Percentiles rank a stretch among this genome's conserved stretches.
Evolutionary conservation across 2,329 filamentous ascomycete genomes (phyloP).

Genomic region (Pseudocercospora fijiensis): DNA sequence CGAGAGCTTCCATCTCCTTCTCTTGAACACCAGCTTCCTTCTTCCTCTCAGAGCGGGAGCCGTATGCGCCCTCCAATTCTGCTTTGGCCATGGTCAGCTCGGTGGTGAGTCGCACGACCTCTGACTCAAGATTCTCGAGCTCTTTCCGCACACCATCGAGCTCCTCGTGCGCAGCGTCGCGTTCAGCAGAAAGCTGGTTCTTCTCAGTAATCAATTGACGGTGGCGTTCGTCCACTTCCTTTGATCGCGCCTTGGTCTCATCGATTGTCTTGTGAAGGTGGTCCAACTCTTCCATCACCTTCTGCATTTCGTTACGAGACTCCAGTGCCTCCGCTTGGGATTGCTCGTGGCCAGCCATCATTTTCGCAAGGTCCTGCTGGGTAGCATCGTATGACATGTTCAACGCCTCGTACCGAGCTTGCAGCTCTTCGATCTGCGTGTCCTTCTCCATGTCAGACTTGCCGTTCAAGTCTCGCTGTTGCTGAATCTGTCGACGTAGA

Average conservation of each 20-base stretch:
- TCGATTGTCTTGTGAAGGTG: conserved; percentile 34
- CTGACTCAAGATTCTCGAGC: conserved; percentile 53
- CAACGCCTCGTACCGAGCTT: conserved; percentile 33
- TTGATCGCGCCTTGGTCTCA: conserved; percentile 35
- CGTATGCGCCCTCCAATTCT: conserved; percentile 93
- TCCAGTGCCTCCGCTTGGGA: conserved; percentile 34
- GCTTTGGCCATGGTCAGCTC: conserved; percentile 88
- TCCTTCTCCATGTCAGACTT: conserved; percentile 68
- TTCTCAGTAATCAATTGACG: conserved; percentile 33
- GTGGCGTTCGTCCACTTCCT: conserved; percentile 37
- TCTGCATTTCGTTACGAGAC: conserved; percentile 42
- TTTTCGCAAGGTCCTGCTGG: conserved; percentile 35
- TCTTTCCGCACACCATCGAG: conserved; percentile 37
- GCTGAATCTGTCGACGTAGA: conserved; percentile 86
- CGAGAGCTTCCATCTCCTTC: conserved; percentile 44
- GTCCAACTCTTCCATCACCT: conserved; percentile 42
- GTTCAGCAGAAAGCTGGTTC: conserved; percentile 25
- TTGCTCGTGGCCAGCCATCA: conserved; percentile 31
- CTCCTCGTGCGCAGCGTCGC: conserved; percentile 21
- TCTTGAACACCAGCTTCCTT: conserved; percentile 65
- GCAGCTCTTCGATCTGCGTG: conserved; percentile 30
- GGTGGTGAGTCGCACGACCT: conserved; percentile 65
- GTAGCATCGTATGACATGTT: conserved; percentile 29
- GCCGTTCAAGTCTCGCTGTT: conserved; percentile 88
- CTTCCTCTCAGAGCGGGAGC: conserved; percentile 66